These are phyloP conservation scores for Ramaria sp. DNA, from an alignment of 768 basidiomycete species.

Conservation along the genomic window DNA sequence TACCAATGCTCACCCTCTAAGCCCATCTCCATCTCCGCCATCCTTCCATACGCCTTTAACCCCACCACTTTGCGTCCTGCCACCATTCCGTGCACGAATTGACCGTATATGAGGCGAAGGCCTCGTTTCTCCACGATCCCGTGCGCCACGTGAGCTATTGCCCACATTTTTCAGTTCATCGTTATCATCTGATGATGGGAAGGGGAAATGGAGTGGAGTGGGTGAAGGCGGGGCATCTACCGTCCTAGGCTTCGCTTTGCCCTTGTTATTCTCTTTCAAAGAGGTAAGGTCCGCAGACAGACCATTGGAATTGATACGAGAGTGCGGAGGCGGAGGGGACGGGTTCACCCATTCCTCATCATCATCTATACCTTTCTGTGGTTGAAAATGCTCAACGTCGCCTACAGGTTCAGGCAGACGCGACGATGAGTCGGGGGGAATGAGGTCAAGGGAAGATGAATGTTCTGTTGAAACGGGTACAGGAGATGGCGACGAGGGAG, in stretches of 20 bases:
- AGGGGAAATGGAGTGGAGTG: slow-evolving; percentile 38
- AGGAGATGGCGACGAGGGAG: slow-evolving; percentile 7
- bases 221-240: slow-evolving; percentile 14
- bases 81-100: slow-evolving; percentile 65
- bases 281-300: not conserved
- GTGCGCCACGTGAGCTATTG: slow-evolving; percentile 3
- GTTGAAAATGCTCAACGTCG: slow-evolving; percentile 16
- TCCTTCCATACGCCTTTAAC: slow-evolving; percentile 46
- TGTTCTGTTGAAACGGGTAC: slow-evolving; percentile 1
- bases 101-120: slow-evolving; percentile 53
- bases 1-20: not conserved
- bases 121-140: slow-evolving; percentile 4
- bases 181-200: slow-evolving; percentile 33
- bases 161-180: not conserved
- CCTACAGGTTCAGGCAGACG: slow-evolving; percentile 1
- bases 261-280: slow-evolving; percentile 3
- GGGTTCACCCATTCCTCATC: slow-evolving; percentile 56
- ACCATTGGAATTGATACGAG: slow-evolving; percentile 7
- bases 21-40: slow-evolving; percentile 1
- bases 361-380: slow-evolving; percentile 25
- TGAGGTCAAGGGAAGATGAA: slow-evolving; percentile 36
- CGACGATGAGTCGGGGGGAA: slow-evolving; percentile 50
- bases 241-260: slow-evolving; percentile 1
- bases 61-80: slow-evolving; percentile 79
- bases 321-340: slow-evolving; percentile 31